Conservation (phyloP, 2,329 filamentous ascomycete genomes). For the Hymenoscyphus fraxineus region DNA sequence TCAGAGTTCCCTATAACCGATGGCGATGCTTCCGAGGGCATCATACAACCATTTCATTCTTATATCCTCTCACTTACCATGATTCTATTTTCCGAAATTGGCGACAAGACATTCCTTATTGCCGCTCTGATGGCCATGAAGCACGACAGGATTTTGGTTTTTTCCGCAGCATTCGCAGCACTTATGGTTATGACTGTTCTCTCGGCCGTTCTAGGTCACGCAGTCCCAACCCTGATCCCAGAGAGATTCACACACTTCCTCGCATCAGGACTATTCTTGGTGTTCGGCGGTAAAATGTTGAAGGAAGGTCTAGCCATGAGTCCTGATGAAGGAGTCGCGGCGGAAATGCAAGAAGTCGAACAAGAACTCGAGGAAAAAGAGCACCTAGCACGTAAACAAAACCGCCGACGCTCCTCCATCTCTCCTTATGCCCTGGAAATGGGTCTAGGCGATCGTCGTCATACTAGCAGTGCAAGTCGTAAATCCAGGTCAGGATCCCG, state of each 20-base stretch:
- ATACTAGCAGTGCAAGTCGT: constrained; percentile 48
- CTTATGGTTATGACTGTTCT: constrained; percentile 92
- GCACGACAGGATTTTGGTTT: constrained; percentile 87
- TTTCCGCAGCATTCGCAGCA: constrained; percentile 89
- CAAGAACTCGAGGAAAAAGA: constrained; percentile 92
- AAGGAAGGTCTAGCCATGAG: constrained; percentile 86
- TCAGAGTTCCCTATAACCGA: constrained; percentile 31
- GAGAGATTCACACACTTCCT: constrained; percentile 88
- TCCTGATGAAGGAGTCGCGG: constrained; percentile 84
- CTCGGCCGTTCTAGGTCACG: constrained; percentile 87
- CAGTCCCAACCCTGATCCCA: constrained; percentile 83
- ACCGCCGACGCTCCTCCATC: constrained; percentile 61
- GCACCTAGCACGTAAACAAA: constrained; percentile 64
- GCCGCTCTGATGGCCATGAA: constrained; percentile 99
- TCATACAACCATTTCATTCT: constrained; percentile 81
- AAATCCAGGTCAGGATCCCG: constrained; percentile 72
- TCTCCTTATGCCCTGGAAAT: constrained; percentile 78
- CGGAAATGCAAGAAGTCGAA: constrained; percentile 97
- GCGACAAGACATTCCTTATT: constrained; percentile 97
- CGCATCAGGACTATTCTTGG: constrained; percentile 78
- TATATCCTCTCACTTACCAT: constrained; percentile 90
- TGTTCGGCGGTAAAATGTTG: constrained; percentile 82
- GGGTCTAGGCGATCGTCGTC: constrained; percentile 53
- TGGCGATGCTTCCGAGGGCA: constrained; percentile 47
- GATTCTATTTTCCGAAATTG: constrained; percentile 95